phyloP scores from a whole-genome alignment of 495 filamentous ascomycete genomes.

The Arthonia radiata region DNA sequence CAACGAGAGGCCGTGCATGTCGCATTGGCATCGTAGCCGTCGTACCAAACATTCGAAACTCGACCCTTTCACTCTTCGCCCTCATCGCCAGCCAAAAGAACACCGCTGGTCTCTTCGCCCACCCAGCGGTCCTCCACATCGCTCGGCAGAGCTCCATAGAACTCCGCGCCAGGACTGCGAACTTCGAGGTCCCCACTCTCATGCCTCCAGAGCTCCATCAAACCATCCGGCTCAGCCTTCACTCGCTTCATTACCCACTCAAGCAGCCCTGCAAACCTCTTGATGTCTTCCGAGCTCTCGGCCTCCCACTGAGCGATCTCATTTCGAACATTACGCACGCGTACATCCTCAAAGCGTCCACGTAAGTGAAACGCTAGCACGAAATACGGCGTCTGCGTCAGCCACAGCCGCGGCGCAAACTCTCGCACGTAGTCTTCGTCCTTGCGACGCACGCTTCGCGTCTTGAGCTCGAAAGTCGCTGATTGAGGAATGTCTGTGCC shows the following conservation, averaged over 20 bases:
- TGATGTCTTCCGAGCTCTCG: constrained; percentile 15
- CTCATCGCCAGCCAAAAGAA: no score
- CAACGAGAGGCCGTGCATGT: no score
- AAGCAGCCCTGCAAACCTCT: constrained; percentile 18
- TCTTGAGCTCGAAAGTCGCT: constrained; percentile 41
- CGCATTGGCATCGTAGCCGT: no score
- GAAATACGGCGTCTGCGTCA: constrained; percentile 35
- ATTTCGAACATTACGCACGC: constrained; percentile 18
- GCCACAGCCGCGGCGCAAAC: constrained; percentile 31
- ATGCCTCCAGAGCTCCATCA: constrained; percentile 19
- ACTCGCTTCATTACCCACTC: constrained; percentile 20
- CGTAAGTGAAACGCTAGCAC: constrained; percentile 30
- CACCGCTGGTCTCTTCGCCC: no score
- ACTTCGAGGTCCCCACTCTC: constrained; percentile 17
- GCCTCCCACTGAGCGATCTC: constrained; percentile 28
- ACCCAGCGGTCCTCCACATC: no score
- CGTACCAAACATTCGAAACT: no score
- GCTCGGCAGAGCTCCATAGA: no score
- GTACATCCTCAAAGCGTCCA: constrained; percentile 28
- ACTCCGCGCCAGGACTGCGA: constrained; percentile 14
- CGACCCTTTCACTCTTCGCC: no score
- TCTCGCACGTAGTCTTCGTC: constrained; percentile 15
- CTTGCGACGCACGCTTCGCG: constrained; percentile 19
- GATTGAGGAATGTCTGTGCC: constrained; percentile 17
- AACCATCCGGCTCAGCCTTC: constrained; percentile 10